A percentile compares a stretch with the other conserved stretches of the same genome.
These are phyloP conservation scores for Linnemannia zychae DNA, from an alignment of 192 early-diverging fungal genomes.

Conservation along the genomic window DNA sequence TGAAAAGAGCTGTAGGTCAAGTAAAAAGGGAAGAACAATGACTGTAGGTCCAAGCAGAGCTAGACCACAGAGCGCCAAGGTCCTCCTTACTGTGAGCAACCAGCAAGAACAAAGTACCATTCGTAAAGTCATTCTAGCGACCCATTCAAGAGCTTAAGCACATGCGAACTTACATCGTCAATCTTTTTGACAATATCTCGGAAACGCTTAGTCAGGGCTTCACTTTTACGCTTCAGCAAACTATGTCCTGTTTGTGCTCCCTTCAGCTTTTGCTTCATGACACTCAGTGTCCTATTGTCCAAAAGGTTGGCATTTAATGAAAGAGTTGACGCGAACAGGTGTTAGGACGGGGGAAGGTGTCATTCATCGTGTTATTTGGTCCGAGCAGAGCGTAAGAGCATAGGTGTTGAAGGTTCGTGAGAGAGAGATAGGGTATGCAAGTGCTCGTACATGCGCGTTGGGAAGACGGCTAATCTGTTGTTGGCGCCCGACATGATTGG, in stretches of 20 bases:
- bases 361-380: not conserved
- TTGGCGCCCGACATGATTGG: constrained; percentile 75
- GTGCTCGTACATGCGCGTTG: constrained; percentile 88
- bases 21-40: too few species aligned
- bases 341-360: not conserved
- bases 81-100: too few species aligned
- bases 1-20: too few species aligned
- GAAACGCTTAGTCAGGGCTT: constrained; percentile 96
- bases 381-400: not conserved
- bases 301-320: not conserved
- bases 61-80: too few species aligned
- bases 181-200: constrained; percentile 96
- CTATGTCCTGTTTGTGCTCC: constrained; percentile 99
- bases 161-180: constrained; percentile 81
- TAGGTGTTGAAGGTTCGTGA: constrained; percentile 1
- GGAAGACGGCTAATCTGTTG: constrained; percentile 90
- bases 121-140: too few species aligned
- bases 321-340: not conserved
- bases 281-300: constrained; percentile 87
- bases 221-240: constrained; percentile 97
- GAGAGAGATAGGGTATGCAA: not conserved
- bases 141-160: too few species aligned
- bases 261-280: constrained; percentile 95
- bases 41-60: too few species aligned
- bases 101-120: not conserved